Evolutionary conservation across 1,284 basidiomycete genomes (phyloP), one percentile per base, ranked within the genome.

Genomic region (Fomitopsis schrenkii): DNA sequence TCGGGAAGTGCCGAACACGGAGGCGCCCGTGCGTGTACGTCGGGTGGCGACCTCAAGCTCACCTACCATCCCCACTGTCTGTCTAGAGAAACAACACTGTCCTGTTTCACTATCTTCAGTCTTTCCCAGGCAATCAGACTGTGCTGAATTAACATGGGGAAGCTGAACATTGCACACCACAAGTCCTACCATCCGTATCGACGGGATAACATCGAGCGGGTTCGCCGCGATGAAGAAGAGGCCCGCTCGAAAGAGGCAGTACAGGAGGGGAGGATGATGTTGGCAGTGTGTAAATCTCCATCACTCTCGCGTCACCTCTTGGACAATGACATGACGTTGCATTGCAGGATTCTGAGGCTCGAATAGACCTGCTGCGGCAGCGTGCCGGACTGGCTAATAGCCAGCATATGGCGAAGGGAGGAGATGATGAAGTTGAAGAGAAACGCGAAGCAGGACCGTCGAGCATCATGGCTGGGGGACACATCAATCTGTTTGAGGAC

Each of bases 171-270:
- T 70, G 91, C 92, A 6, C 92, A 94, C 71, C 93, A 94, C 79
- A 95, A 95, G 73, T 93, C 90, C 2, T 94, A 94, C 71, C 93
- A 94, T 68, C 93, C 90, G 0, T 94, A 94, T 72, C 80, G 91
- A 56, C 76, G 86, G 50, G 92, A 94, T 71, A 95, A 95, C 69
- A 91, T 94, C 62, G 91, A 92, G 64, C 82, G 83, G 26, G 93
- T 95, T 0, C 78, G 85, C 7, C 75, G 73, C 60, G 93, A 95
- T 81, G 93, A 95, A 76, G 92, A 91, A 69, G 88, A 87, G 68
- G 91, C 90, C n/a, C 76, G 77, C 2, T 72, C 75, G 36, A 79
- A 87, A 60, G 87, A 91, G 66, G 84, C 81, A 9, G 79, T 82
- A 61, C 85, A 88, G 68, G 88, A 92, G 62, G 90, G 87, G 1